Conservation (phyloP, 495 filamentous ascomycete genomes). For the Parachaetomium inaequale region DNA sequence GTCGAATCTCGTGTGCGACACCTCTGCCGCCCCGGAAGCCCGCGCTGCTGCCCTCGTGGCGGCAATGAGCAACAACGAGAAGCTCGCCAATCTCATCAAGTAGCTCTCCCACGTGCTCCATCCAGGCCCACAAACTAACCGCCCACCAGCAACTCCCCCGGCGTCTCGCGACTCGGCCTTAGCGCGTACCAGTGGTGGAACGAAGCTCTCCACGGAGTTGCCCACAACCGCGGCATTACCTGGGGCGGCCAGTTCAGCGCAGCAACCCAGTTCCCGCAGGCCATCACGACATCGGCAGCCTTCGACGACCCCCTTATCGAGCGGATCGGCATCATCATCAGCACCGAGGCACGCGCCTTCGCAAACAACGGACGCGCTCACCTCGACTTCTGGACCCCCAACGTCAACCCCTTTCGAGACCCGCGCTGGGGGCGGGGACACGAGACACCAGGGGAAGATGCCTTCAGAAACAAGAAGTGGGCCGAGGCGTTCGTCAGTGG, state of each 20-base stretch:
- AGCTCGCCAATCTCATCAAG: slow-evolving; percentile 41
- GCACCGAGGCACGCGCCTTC: slow-evolving; percentile 64
- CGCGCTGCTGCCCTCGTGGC: slow-evolving; percentile 41
- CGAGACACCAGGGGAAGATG: slow-evolving; percentile 40
- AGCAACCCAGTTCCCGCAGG: slow-evolving; percentile 48
- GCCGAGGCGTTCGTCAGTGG: slow-evolving; percentile 35
- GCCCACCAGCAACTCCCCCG: slow-evolving; percentile 29
- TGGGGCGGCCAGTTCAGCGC: slow-evolving; percentile 36
- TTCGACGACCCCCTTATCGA: slow-evolving; percentile 48
- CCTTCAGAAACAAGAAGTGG: slow-evolving; percentile 37
- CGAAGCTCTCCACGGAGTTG: slow-evolving; percentile 52
- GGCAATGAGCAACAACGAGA: slow-evolving; percentile 43
- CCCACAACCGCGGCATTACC: slow-evolving; percentile 33
- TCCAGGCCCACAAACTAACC: background rate
- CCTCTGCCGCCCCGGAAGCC: background rate
- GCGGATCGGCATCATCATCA: slow-evolving; percentile 44
- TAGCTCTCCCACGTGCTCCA: background rate
- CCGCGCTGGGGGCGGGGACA: slow-evolving; percentile 43
- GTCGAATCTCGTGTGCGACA: slow-evolving; percentile 33
- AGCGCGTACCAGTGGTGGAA: slow-evolving; percentile 51
- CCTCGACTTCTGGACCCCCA: slow-evolving; percentile 63
- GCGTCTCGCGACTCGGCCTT: slow-evolving; percentile 41
- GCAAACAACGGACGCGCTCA: slow-evolving; percentile 56
- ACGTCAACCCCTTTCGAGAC: slow-evolving; percentile 64
- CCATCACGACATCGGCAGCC: slow-evolving; percentile 43